These are phyloP conservation scores for Kwoniella dejecticola DNA, from an alignment of 768 basidiomycete genomes.

Conservation along the genomic window DNA sequence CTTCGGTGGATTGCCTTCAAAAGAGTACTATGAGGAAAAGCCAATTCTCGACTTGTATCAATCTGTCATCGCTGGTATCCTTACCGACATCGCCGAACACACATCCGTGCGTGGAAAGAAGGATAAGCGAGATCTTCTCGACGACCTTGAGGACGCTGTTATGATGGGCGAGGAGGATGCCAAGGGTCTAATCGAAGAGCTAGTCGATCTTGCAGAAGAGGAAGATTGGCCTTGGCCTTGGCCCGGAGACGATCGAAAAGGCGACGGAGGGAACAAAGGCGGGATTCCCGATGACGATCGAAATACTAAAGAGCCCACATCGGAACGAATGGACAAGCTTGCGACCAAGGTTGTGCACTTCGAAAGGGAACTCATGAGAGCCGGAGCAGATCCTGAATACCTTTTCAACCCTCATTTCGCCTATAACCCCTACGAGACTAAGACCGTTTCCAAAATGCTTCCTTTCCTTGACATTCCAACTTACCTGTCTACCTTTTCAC, in stretches of 20 bases:
- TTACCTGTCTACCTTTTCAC: conserved; percentile 84
- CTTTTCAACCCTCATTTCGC: conserved; percentile 77
- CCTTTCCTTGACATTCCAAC: conserved; percentile 76
- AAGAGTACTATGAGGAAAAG: conserved; percentile 90
- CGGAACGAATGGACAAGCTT: conserved; percentile 64
- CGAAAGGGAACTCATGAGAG: conserved; percentile 74
- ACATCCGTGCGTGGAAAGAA: conserved; percentile 20
- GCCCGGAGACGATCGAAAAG: conserved; percentile 43
- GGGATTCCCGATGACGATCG: conserved; percentile 9
- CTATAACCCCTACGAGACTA: conserved; percentile 79
- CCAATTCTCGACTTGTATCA: conserved; percentile 70
- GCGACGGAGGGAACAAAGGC: conserved; percentile 11
- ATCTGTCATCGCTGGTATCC: conserved; percentile 67
- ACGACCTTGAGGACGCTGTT: conserved; percentile 21
- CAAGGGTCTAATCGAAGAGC: conserved; percentile 57
- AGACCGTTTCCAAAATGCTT: conserved; percentile 68
- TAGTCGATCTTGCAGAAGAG: conserved; percentile 6
- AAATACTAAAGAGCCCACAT: conserved; percentile 58
- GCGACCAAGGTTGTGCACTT: conserved; percentile 74
- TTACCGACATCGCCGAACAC: conserved; percentile 62
- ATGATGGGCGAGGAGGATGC: conserved; percentile 60
- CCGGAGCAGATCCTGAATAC: conserved; percentile 70
- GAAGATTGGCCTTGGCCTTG: conserved; percentile 62
- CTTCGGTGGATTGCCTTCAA: conserved; percentile 78
- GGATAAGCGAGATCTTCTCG: conserved; percentile 25